Percentiles rank a stretch among this genome's conserved stretches.
Evolutionary conservation across 768 basidiomycete species (phyloP).

Genomic region (Kwoniella bestiolae): DNA sequence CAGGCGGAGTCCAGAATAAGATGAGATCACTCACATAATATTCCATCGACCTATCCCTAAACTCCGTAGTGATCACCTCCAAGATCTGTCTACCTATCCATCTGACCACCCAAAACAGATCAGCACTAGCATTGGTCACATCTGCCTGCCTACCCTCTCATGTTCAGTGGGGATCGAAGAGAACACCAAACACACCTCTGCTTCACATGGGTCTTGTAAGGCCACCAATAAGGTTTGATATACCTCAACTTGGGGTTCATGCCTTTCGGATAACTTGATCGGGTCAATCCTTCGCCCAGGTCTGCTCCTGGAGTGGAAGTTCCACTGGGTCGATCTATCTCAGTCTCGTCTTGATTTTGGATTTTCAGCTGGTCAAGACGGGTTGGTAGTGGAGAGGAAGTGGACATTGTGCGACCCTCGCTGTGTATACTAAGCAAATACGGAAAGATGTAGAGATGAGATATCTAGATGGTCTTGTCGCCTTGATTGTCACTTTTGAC

Average conservation of each 20-base stretch:
- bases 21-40: conserved; percentile 75
- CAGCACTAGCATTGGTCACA: not conserved
- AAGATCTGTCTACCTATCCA: conserved; percentile 87
- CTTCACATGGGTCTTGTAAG: conserved; percentile 89
- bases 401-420: not conserved
- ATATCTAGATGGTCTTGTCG: not conserved
- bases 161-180: too few relatives aligned
- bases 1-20: not conserved
- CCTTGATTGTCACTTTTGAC: not conserved
- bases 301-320: conserved; percentile 13
- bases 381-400: not conserved
- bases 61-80: conserved; percentile 92
- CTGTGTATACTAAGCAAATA: not conserved
- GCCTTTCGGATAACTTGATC: conserved; percentile 41
- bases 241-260: conserved; percentile 69
- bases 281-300: not conserved
- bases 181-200: conserved; percentile 60
- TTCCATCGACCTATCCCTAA: conserved; percentile 89
- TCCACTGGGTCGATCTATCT: conserved; percentile 9
- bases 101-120: conserved; percentile 16
- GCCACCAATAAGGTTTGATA: conserved; percentile 87
- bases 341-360: not conserved
- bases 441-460: too few relatives aligned
- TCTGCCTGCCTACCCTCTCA: too few relatives aligned
- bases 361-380: conserved; percentile 6